These are phyloP conservation scores for Psilocybe cyanescens DNA, from an alignment of 768 basidiomycete species.

Conservation along the genomic window DNA sequence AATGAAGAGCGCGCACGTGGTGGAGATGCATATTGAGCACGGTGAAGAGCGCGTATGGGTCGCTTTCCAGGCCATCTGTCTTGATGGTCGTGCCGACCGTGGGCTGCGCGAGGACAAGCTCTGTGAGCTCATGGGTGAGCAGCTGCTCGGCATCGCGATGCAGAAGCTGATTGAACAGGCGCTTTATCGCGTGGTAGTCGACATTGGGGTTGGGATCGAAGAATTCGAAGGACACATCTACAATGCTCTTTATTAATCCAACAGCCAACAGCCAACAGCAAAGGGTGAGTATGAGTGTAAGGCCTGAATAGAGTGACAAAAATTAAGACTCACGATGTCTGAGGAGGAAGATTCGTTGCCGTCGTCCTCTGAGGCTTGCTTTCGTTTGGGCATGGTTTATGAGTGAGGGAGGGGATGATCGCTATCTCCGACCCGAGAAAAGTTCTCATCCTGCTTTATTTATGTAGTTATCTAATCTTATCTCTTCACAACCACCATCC, in stretches of 20 bases:
- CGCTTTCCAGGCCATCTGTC: slow-evolving; percentile 87
- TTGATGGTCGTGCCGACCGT: slow-evolving; percentile 89
- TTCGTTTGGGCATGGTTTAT: slow-evolving; percentile 33
- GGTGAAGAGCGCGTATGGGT: slow-evolving; percentile 88
- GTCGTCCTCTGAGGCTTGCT: slow-evolving; percentile 27
- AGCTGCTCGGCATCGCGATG: slow-evolving; percentile 75
- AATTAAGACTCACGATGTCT: slow-evolving; percentile 22
- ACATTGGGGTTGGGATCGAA: slow-evolving; percentile 81
- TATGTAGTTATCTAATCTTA: slow-evolving; percentile 20
- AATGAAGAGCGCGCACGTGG: slow-evolving; percentile 23
- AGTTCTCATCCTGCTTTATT: slow-evolving; percentile 7
- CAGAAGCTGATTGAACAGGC: slow-evolving; percentile 72
- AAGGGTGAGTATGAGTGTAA: background rate
- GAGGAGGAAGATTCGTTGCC: slow-evolving; percentile 27
- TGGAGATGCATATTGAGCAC: slow-evolving; percentile 82
- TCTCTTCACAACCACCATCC: background rate
- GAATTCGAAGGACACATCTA: slow-evolving; percentile 94
- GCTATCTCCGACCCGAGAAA: slow-evolving; percentile 19
- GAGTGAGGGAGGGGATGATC: slow-evolving; percentile 20
- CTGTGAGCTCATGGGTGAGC: slow-evolving; percentile 73
- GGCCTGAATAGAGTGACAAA: background rate
- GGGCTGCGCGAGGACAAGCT: slow-evolving; percentile 77
- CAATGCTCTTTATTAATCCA: slow-evolving; percentile 36
- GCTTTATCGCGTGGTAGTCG: slow-evolving; percentile 88
- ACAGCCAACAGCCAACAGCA: too few relatives aligned